A percentile compares a stretch with the other conserved stretches of the same genome.
Conservation (phyloP, 2,329 filamentous ascomycete genomes). For the Penicillium sclerotigenum region DNA sequence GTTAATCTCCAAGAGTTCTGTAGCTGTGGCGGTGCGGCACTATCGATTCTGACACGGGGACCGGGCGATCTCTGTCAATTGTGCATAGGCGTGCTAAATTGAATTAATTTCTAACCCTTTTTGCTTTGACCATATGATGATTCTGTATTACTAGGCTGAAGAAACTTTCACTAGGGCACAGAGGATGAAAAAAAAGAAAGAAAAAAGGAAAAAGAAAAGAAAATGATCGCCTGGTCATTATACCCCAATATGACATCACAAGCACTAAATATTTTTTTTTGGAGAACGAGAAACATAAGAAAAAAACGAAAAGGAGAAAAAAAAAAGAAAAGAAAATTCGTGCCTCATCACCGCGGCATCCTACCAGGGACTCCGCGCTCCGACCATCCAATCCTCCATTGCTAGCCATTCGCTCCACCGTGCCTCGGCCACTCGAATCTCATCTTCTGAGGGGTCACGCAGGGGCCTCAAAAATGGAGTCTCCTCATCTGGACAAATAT, state of each 20-base stretch:
- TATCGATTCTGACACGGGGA: constrained; percentile 23
- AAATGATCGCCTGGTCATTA: background rate
- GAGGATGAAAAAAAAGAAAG: background rate
- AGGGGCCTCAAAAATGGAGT: constrained; percentile 83
- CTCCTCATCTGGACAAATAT: constrained; percentile 76
- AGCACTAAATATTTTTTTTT: constrained; percentile 9
- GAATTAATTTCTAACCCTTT: background rate
- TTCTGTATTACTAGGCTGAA: background rate
- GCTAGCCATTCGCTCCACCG: constrained; percentile 93
- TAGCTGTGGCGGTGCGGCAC: constrained; percentile 25
- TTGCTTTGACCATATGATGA: background rate
- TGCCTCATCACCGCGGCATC: constrained; percentile 23
- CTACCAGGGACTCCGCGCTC: constrained; percentile 55
- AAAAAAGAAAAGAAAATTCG: constrained; percentile 19
- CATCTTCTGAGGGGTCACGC: constrained; percentile 68
- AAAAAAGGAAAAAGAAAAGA: background rate
- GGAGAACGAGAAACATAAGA: background rate
- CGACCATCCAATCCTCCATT: constrained; percentile 98
- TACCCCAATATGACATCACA: constrained; percentile 2
- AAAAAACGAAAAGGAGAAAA: background rate
- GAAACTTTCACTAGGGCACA: background rate
- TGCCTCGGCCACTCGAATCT: constrained; percentile 76
- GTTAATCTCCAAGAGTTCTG: background rate
- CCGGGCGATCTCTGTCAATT: constrained; percentile 18
- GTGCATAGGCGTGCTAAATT: background rate